Evolutionary conservation across 305 asterid species (phyloP), one percentile per base, ranked within the genome.

Genomic region (Fraxinus albicans): DNA sequence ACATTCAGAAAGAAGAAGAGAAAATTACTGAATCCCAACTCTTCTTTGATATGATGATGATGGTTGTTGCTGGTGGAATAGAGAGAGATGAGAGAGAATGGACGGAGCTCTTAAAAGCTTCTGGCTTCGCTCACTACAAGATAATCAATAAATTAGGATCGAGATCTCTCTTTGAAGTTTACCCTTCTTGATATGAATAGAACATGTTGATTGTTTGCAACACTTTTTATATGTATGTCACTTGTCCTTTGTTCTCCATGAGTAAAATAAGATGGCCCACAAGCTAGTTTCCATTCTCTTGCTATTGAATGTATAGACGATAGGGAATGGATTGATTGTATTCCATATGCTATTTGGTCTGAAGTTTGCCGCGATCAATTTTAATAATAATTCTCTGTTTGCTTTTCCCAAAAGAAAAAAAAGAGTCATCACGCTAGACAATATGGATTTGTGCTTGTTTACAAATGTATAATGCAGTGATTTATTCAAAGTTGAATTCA

Each of bases 1-100:
- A 80, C 53, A 73, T 79, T 44, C 73, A 73, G 38, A 72, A 65
- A n/a, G 77, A 53, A 23, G 74, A 80, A n/a, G 75, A 77, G 34
- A 65, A 82, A 65, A 42, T 75, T 0, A 36, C 53, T 70, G 85
- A 86, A 83, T 83, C 90, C 17, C 86, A 86, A 25, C 80, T 88
- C 17, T 86, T 77, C 73, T 82, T 79, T 72, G 89, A 88, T 77
- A 79, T 86, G 87, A 36, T 72, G 50, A 88, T 88, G 89, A 82
- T 86, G 89, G 75, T 77, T 44, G 15, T 36, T 25, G 36, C 15
- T 7, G 25, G 70, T 0, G 90, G 86, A 73, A 77, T 53, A 85
- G 86, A 85, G 29, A 87, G 90, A 81, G 29, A 13, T 8, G 83
- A 84, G 76, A 65, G 21, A 50, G 87, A 86, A 2, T 86, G 89